Conservation (phyloP, 306 rosid genomes). For the Trifolium pratense region DNA sequence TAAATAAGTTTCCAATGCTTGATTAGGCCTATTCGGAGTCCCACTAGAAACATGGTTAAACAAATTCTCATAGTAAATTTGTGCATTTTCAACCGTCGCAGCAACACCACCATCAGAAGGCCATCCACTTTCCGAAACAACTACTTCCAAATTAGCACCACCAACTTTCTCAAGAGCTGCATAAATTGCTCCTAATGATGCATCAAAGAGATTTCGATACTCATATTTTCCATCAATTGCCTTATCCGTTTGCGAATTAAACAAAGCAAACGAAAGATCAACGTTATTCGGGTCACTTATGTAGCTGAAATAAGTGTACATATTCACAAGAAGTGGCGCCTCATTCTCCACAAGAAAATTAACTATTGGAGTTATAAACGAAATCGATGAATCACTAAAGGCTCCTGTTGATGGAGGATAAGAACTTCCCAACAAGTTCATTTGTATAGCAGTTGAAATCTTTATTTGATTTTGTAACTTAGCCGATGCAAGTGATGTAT, state of each 20-base stretch:
- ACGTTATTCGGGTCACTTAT: neutral
- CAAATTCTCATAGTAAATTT: neutral
- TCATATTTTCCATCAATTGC: neutral
- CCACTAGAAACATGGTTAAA: neutral
- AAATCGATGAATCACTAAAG: constrained; percentile 35
- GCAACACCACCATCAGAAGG: constrained; percentile 2
- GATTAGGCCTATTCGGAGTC: neutral
- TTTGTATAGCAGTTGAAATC: constrained; percentile 57
- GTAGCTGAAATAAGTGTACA: constrained; percentile 8
- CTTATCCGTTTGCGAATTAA: neutral
- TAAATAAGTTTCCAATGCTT: neutral
- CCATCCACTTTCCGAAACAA: constrained; percentile 28
- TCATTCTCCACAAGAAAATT: constrained; percentile 44
- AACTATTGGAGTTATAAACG: constrained; percentile 49
- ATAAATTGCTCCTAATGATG: constrained; percentile 51
- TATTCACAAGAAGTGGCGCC: constrained; percentile 67
- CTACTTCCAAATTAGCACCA: constrained; percentile 47
- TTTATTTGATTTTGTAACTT: constrained; percentile 49
- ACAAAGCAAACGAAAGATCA: neutral
- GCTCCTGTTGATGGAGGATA: constrained; percentile 54
- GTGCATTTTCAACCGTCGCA: neutral
- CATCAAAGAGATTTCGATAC: constrained; percentile 47
- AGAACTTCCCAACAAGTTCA: constrained; percentile 33
- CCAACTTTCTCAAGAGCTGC: constrained; percentile 58
- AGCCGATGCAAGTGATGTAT: constrained; percentile 34